Evolutionary conservation across 768 basidiomycete genomes (phyloP), one percentile per base, ranked within the genome.

Genomic region (Wakefieldia striispora): DNA sequence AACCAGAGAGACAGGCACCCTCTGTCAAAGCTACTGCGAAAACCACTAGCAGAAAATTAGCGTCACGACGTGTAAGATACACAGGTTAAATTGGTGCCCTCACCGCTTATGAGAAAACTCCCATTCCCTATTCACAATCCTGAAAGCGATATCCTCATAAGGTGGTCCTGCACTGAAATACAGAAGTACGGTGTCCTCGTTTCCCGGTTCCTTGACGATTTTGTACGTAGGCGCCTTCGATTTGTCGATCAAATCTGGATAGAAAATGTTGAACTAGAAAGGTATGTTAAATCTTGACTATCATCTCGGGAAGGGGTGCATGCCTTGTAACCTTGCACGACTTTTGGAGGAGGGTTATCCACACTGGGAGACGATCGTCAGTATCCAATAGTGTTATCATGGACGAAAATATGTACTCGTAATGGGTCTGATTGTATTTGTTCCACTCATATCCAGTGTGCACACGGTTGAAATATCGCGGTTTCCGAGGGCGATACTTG

Each of bases 361-460:
- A 91, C 90, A 65, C 94, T 95, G 58, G 10, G 43, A 50, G 42
- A 46, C 20, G 12, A 68, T 51, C 38, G 51, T 45, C 20, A 60
- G 35, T 39, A 35, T 47, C 50, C 39, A 13, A 45, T 27, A 37
- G 17, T 26, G n/a, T 31, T 26, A 17, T 35, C 42, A 39, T 12
- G 17, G 11, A 50, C 39, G 13, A 42, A 48, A 38, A 48, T 19
- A 52, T 19, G 56, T 74, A 95, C 92, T 97, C 97, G 69, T 98
- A 99, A 72, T 98, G 97, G 4, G 97, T 98, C 68, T 98, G 95
- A 68, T 98, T 98, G 70, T 98, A 99, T 75, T 97, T 98, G 76
- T 95, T 98, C 97, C 97, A 99, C 67, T 99, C 97, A 65, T 95
- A 99, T 23, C 97, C 97, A 26, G 97, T 99, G 63, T 98, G 94